Evolutionary conservation across 768 basidiomycete genomes (phyloP).

Genomic region (Podaxis sp.): DNA sequence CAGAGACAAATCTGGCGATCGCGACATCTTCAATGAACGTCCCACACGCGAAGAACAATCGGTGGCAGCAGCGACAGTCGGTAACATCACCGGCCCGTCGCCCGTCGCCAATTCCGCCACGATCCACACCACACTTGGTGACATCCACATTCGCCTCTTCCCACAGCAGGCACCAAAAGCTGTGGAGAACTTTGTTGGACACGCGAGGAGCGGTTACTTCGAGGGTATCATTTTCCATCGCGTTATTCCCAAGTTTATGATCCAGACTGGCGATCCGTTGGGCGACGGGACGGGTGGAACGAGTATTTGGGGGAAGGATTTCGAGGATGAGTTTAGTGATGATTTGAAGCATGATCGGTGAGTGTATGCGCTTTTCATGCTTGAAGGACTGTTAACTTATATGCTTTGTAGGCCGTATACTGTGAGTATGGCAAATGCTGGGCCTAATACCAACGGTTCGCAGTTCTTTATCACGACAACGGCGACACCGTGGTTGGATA

Average conservation of each 20-base stretch:
- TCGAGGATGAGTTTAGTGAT: constrained; percentile 92
- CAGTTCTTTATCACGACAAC: constrained; percentile 99
- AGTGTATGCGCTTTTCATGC: constrained; percentile 17
- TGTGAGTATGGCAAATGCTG: constrained; percentile 93
- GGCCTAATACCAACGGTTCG: constrained; percentile 87
- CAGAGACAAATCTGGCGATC: constrained; percentile 73
- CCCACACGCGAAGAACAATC: constrained; percentile 96
- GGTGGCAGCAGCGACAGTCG: constrained; percentile 63
- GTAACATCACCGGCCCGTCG: constrained; percentile 55
- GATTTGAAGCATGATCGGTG: constrained; percentile 89
- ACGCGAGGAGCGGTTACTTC: constrained; percentile 85
- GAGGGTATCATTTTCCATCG: constrained; percentile 96
- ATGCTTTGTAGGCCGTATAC: constrained; percentile 74
- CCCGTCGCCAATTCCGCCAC: constrained; percentile 77
- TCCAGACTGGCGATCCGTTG: constrained; percentile 94
- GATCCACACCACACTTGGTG: constrained; percentile 94
- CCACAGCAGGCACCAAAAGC: constrained; percentile 92
- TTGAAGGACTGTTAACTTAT: background rate
- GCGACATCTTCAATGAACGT: constrained; percentile 97
- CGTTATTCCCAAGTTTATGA: constrained; percentile 98
- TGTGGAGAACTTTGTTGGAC: constrained; percentile 97
- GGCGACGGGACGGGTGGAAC: constrained; percentile 92
- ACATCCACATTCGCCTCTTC: constrained; percentile 87
- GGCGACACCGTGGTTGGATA: constrained; percentile 91
- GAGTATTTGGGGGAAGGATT: constrained; percentile 87